Evolutionary conservation across 2,329 filamentous ascomycete genomes (phyloP).

Genomic region (Parafenestella ontariensis): DNA sequence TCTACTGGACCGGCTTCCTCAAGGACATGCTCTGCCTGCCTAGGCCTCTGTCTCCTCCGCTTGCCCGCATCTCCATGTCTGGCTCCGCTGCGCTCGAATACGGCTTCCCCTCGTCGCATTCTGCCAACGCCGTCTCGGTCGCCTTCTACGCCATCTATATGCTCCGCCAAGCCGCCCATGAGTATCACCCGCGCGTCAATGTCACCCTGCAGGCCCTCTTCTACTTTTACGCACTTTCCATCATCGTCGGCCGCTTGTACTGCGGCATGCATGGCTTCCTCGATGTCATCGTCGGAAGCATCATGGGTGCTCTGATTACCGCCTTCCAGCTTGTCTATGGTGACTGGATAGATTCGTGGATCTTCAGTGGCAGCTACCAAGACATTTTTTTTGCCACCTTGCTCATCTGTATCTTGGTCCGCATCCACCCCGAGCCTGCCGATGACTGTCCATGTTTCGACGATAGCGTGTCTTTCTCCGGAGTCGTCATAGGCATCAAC

Average conservation of each 20-base stretch:
- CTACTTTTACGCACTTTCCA: slow-evolving; percentile 87
- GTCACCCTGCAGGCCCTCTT: slow-evolving; percentile 70
- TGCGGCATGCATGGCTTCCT: slow-evolving; percentile 99
- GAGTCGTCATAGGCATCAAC: slow-evolving; percentile 85
- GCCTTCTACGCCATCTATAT: slow-evolving; percentile 81
- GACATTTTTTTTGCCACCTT: slow-evolving; percentile 70
- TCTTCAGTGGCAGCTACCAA: slow-evolving; percentile 63
- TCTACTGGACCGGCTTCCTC: slow-evolving; percentile 79
- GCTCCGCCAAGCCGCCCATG: slow-evolving; percentile 70
- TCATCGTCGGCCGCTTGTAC: slow-evolving; percentile 89
- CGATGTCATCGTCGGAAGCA: slow-evolving; percentile 82
- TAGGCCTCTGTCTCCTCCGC: slow-evolving; percentile 86
- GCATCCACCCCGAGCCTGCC: slow-evolving; percentile 92
- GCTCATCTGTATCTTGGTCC: slow-evolving; percentile 76
- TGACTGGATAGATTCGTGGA: slow-evolving; percentile 70
- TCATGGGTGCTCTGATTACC: slow-evolving; percentile 73
- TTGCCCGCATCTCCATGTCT: slow-evolving; percentile 96
- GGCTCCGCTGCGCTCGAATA: slow-evolving; percentile 95
- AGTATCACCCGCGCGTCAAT: slow-evolving; percentile 65
- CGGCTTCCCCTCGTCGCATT: slow-evolving; percentile 96
- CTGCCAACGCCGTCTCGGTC: slow-evolving; percentile 94
- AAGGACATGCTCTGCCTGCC: slow-evolving; percentile 95
- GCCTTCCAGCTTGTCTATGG: slow-evolving; percentile 63
- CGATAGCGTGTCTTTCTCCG: slow-evolving; percentile 91
- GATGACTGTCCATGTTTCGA: slow-evolving; percentile 98